Evolutionary conservation across 1,139 yeast species (phyloP), one percentile per base, ranked within the genome.

Genomic region (Geotrichum macrosporum): DNA sequence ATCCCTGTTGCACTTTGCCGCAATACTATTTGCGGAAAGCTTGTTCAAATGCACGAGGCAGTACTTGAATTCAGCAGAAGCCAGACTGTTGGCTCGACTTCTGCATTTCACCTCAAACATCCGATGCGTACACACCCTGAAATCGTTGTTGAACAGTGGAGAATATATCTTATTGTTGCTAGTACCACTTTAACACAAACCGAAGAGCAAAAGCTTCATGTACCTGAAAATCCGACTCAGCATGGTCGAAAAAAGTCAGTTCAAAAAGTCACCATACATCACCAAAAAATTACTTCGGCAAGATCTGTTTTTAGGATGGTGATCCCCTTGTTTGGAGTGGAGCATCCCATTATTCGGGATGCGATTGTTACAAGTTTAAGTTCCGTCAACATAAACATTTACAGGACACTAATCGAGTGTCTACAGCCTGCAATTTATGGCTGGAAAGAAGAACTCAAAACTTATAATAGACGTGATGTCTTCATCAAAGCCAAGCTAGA

Each of bases 1-100:
- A 82, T 92, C 63, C 94, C 96, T 0, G 88, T 92, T 61, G 98
- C 97, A 0, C 72, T 92, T 52, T 87, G 96, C 55, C 78, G 99
- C 13, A 84, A 94, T n/a, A 81, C 85, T 53, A 94, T 94, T 12
- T 89, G 97, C 65, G 84, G 85, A 10, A 68, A 96, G 44, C 67
- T 94, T 52, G 95, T 89, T 5, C 95, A 87, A 58, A 79, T 92
- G 75, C 95, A 89, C 62, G 95, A 87, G 57, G 76, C 79, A 15
- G 77, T 89, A 8, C 71, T 80, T 33, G 80, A 78, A 13, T 76
- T 80, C 45, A 77, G 88, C 1, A 80, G 78, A 16, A 74, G 74
- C 30, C 60, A 55, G 1, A 47, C 55, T 16, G 50, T 52, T 5
- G 48, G 48, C 31, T 34, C 58, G 12, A 35, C 41, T 9, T 54